phyloP scores from a whole-genome alignment of 2,329 filamentous ascomycete genomes.

The Xylaria hypoxylon region DNA sequence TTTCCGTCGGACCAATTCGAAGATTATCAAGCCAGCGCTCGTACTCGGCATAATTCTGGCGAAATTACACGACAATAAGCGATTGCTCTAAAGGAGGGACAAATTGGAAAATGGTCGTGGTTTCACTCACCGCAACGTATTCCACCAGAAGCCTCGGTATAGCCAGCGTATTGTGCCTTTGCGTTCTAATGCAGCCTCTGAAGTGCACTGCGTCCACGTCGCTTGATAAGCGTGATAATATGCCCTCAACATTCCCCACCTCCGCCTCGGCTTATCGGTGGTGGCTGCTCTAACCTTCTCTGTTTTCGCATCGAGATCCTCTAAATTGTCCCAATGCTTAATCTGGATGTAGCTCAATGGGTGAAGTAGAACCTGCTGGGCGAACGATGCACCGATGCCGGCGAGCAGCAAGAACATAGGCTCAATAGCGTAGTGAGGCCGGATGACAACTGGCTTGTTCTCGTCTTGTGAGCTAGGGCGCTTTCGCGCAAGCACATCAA shows the following conservation, averaged over 20 bases:
- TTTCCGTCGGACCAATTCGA: slow-evolving; percentile 79
- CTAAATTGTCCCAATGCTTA: slow-evolving; percentile 78
- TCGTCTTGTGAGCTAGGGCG: slow-evolving; percentile 53
- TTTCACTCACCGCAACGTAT: slow-evolving; percentile 70
- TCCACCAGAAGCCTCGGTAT: slow-evolving; percentile 78
- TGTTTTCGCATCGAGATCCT: slow-evolving; percentile 74
- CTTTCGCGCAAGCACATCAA: slow-evolving; percentile 62
- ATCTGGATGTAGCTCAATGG: slow-evolving; percentile 78
- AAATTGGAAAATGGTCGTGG: too few relatives aligned
- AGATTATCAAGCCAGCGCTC: slow-evolving; percentile 80
- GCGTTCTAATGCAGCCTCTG: slow-evolving; percentile 67
- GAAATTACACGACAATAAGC: too few relatives aligned
- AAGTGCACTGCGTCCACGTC: slow-evolving; percentile 70
- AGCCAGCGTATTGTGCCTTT: slow-evolving; percentile 71
- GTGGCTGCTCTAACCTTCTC: slow-evolving; percentile 57
- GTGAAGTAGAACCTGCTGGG: slow-evolving; percentile 77
- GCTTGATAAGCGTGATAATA: slow-evolving; percentile 79
- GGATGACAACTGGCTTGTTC: slow-evolving; percentile 64
- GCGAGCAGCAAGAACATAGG: slow-evolving; percentile 77
- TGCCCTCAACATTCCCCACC: slow-evolving; percentile 68
- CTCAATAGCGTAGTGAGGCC: slow-evolving; percentile 80
- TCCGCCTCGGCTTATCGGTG: slow-evolving; percentile 51
- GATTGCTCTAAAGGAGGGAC: too few relatives aligned
- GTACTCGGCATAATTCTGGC: slow-evolving; percentile 84
- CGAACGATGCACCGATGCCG: slow-evolving; percentile 74